phyloP scores from a whole-genome alignment of 129 eudicot genomes.

The Arctium minus region DNA sequence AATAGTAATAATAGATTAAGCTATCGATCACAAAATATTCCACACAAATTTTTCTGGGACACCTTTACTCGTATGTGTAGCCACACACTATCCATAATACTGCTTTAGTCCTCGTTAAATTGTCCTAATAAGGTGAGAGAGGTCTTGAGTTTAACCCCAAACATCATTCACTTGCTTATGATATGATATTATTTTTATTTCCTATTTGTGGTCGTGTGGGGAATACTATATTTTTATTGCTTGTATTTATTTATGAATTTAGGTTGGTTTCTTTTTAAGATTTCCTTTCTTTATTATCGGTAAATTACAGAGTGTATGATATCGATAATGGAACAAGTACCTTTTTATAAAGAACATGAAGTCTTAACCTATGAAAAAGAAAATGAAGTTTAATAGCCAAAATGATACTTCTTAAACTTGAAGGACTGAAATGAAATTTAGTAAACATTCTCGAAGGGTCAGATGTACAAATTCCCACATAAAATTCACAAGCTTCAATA shows the following conservation, averaged over 20 bases:
- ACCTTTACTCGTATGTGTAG: neutral
- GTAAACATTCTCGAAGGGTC: conserved; percentile 8
- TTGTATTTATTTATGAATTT: no score
- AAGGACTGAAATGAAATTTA: conserved; percentile 3
- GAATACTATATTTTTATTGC: neutral
- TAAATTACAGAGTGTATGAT: neutral
- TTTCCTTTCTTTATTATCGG: neutral
- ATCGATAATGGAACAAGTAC: neutral
- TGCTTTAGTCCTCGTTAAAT: neutral
- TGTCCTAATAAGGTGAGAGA: neutral
- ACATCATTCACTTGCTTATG: neutral
- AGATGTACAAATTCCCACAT: neutral
- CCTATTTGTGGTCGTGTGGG: neutral
- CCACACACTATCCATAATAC: neutral
- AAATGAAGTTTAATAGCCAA: neutral
- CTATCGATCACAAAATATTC: neutral
- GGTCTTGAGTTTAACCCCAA: neutral
- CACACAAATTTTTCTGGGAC: neutral
- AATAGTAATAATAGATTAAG: no score
- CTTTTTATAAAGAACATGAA: neutral
- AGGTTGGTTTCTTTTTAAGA: no score
- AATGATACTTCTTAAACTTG: neutral
- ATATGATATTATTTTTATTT: neutral
- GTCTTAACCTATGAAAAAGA: neutral
- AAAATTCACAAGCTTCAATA: conserved; percentile 1